These are phyloP conservation scores for Solanum aculeatissimum DNA, from an alignment of 305 asterid species.

Conservation along the genomic window DNA sequence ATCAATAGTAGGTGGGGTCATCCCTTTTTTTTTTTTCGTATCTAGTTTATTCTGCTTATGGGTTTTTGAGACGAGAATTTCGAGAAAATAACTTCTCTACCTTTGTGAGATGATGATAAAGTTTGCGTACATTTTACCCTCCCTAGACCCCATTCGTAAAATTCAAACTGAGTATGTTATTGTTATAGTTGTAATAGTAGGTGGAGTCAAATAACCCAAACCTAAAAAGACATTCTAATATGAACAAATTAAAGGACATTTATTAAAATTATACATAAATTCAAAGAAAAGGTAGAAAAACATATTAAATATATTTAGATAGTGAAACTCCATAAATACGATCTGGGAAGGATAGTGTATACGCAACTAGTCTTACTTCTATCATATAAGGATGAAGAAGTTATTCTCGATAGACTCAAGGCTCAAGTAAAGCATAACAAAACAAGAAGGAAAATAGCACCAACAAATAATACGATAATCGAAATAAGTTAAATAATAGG, in stretches of 20 bases:
- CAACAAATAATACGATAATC: not conserved
- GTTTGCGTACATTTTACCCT: too few relatives aligned
- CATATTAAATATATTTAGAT: not conserved
- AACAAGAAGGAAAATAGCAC: not conserved
- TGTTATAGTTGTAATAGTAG: too few relatives aligned
- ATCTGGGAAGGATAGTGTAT: fast-evolving
- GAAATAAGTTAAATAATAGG: not conserved
- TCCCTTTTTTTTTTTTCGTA: too few relatives aligned
- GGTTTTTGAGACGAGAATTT: too few relatives aligned
- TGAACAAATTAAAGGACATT: not conserved
- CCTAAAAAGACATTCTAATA: not conserved
- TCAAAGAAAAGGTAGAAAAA: not conserved
- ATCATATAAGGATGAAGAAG: not conserved
- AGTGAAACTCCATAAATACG: too few relatives aligned
- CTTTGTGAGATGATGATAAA: too few relatives aligned
- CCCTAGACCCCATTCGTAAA: too few relatives aligned
- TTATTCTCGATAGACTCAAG: not conserved
- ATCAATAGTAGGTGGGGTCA: not conserved
- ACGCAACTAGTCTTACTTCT: not conserved
- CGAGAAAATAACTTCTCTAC: too few relatives aligned
- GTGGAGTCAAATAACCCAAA: not conserved
- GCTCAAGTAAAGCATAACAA: not conserved
- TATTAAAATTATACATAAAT: not conserved
- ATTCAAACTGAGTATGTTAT: too few relatives aligned
- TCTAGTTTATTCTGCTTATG: too few relatives aligned